A percentile compares a stretch with the other conserved stretches of the same genome.
These are phyloP conservation scores for Ascochyta rabiei DNA, from an alignment of 2,329 filamentous ascomycete genomes.

Conservation along the genomic window DNA sequence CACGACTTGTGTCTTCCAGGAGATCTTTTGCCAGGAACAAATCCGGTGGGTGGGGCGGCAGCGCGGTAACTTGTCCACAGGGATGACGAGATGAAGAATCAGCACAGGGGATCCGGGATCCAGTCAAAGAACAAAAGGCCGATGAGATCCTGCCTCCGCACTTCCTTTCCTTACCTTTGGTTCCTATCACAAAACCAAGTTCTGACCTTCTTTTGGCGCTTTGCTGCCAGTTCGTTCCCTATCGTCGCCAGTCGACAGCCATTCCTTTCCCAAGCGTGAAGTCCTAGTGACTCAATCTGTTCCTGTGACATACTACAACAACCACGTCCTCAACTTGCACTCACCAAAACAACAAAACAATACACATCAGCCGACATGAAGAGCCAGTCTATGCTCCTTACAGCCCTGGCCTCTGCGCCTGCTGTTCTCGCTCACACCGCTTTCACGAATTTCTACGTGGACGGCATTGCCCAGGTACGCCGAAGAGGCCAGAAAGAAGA, in stretches of 20 bases:
- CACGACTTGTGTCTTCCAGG: conserved; percentile 20
- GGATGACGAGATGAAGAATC: conserved; percentile 21
- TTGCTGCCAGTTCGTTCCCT: conserved; percentile 42
- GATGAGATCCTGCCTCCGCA: conserved; percentile 15
- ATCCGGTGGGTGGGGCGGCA: conserved; percentile 28
- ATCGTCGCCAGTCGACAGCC: conserved; percentile 47
- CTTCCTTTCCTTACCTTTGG: conserved; percentile 33
- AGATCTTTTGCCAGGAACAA: conserved; percentile 36
- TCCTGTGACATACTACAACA: conserved; percentile 33
- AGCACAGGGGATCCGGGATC: conserved; percentile 17
- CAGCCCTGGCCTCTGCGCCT: conserved; percentile 42
- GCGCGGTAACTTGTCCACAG: conserved; percentile 17
- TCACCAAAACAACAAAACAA: not conserved
- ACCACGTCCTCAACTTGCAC: conserved; percentile 9
- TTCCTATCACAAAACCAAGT: conserved; percentile 33
- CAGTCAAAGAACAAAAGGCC: conserved; percentile 34
- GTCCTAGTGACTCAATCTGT: conserved; percentile 43
- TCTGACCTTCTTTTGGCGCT: conserved; percentile 41
- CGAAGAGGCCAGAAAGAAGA: not conserved
- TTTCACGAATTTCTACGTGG: conserved; percentile 45
- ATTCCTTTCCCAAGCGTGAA: conserved; percentile 34
- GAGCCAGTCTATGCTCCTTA: conserved; percentile 41
- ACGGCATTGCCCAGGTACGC: conserved; percentile 39
- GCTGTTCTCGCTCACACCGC: conserved; percentile 44
- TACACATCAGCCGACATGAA: conserved; percentile 35